Conservation (phyloP, 306 rosid genomes). For the Prunus mume region DNA sequence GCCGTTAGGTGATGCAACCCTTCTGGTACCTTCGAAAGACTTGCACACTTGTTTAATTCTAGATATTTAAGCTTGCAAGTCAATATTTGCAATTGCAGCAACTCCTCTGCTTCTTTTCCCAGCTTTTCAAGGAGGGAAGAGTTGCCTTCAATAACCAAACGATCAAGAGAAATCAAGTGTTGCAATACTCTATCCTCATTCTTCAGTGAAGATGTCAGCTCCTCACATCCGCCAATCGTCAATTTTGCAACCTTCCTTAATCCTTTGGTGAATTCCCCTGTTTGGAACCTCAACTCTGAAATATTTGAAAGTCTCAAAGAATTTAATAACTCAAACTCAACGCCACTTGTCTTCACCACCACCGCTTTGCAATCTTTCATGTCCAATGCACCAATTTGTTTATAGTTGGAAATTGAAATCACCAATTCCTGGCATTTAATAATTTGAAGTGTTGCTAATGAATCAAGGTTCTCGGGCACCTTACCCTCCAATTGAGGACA, state of each 20-base stretch:
- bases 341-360: not conserved
- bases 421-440: not conserved
- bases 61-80: not conserved
- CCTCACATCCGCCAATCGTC: not conserved
- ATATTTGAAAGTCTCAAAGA: not conserved
- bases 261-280: not conserved
- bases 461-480: slow-evolving; percentile 2
- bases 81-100: not conserved
- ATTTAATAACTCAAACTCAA: not conserved
- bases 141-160: not conserved
- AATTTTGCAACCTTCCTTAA: too few species aligned
- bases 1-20: not conserved
- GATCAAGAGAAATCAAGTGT: not conserved
- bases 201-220: not conserved
- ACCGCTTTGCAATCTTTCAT: not conserved
- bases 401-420: not conserved
- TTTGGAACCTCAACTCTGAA: not conserved
- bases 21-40: not conserved
- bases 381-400: not conserved
- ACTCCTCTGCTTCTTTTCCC: not conserved
- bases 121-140: not conserved
- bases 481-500: not conserved
- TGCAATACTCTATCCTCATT: too few species aligned
- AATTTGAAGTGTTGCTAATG: not conserved
- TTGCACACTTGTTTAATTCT: fast-evolving